These are phyloP conservation scores for Trypanosoma avium DNA, from an alignment of 208 protist genomes.

Conservation along the genomic window DNA sequence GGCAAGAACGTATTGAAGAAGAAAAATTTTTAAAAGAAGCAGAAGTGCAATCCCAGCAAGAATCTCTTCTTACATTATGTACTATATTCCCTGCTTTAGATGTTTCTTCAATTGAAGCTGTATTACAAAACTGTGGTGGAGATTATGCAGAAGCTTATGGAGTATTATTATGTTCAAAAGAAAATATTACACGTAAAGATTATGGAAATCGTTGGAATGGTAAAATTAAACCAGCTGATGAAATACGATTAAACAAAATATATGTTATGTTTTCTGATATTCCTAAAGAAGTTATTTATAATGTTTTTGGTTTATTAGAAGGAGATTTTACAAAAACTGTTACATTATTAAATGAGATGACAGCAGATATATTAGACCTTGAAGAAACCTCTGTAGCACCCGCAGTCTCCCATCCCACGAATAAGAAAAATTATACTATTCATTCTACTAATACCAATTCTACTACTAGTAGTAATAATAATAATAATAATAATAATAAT, in stretches of 20 bases:
- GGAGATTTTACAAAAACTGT: conserved; percentile 35
- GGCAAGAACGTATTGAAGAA: conserved; percentile 47
- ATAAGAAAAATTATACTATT: background rate
- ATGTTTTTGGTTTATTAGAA: conserved; percentile 38
- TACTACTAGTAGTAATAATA: background rate
- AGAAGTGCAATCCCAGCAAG: conserved; percentile 26
- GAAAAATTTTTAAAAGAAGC: conserved; percentile 28
- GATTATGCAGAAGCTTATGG: conserved; percentile 66
- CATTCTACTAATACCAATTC: background rate
- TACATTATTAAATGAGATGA: conserved; percentile 54
- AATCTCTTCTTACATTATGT: conserved; percentile 65
- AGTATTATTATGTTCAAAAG: conserved; percentile 53
- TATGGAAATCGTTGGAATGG: conserved; percentile 40
- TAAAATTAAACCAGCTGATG: conserved; percentile 38
- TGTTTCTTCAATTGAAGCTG: conserved; percentile 44
- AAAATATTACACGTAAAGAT: conserved; percentile 37
- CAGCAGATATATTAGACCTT: conserved; percentile 34
- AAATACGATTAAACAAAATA: conserved; percentile 47
- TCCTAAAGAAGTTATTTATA: conserved; percentile 47
- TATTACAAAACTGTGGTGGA: conserved; percentile 34
- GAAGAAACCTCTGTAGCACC: no score
- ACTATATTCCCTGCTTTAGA: conserved; percentile 65
- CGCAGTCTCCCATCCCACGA: no score
- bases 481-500: background rate
- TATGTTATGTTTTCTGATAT: conserved; percentile 54